Base-by-base conservation (phyloP, 306 rosid genomes). In the Echinosophora koreensis region DNA sequence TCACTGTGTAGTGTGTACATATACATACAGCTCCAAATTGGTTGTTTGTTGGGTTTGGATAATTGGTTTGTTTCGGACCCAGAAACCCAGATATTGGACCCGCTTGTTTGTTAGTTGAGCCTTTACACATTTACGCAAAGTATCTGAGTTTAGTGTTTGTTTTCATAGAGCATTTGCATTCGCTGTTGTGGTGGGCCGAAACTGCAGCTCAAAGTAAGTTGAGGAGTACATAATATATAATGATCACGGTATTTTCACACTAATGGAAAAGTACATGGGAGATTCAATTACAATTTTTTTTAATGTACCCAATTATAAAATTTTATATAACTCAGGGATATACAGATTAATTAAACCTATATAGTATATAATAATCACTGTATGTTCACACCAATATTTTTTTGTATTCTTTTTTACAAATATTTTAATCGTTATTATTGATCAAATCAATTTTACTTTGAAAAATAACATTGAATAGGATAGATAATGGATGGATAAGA, bases 121-220 rank as follows among this genome's bases (percentile, higher is more conserved):
- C 8, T 71, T n/a, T 39, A 54, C 5, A 14, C 7, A 16, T 34
- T 50, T 69, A 69, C 0, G 12, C 64, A 71, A 17, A 6, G 52
- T 12, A 42, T 9, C n/a, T 38, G 54, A 37, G 38, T 71, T 37
- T 32, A 34, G 35, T 35, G 49, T 70, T 71, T 71, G 37, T 54
- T 52, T 70, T 42, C 11, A 57, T 38, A 56, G 41, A 37, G 44
- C 42, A 57, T 72, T 72, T 72, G 57, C 32, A 42, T 14, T 13
- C 56, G 66, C 39, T 4, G 6, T 35, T 34, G 49, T 52, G 49
- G 13, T 54, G 68, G 68, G 44, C 78, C 60, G 17, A 74, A 74
- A 30, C 50, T 61, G 10, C 35, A 51, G 42, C 52, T 50, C 46
- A 63, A 76, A 51, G 41, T 13, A 66, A 10, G 18, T 5, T 5